Conservation (phyloP, 805 yeast species). For the Yarrowia sp. region DNA sequence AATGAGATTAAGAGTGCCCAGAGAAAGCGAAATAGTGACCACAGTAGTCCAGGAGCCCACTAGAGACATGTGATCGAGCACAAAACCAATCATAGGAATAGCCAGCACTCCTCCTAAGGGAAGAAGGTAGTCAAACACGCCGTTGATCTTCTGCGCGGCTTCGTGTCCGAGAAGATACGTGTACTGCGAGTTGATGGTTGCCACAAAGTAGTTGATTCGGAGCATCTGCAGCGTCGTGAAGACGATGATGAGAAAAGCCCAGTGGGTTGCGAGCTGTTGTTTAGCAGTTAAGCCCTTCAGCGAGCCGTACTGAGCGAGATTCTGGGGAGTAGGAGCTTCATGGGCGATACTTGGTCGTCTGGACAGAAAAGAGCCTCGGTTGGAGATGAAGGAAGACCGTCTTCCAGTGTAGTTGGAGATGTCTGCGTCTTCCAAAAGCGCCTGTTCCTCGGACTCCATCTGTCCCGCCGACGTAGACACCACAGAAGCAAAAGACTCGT, state of each 20-base stretch:
- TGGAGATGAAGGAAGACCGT: background rate
- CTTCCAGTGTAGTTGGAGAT: background rate
- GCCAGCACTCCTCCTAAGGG: constrained; percentile 87
- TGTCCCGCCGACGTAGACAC: background rate
- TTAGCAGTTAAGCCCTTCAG: constrained; percentile 60
- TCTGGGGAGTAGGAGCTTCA: constrained; percentile 30
- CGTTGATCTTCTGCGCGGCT: constrained; percentile 58
- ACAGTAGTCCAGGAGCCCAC: constrained; percentile 36
- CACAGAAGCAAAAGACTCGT: background rate
- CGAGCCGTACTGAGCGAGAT: constrained; percentile 9
- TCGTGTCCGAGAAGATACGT: constrained; percentile 58
- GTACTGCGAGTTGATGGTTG: constrained; percentile 83
- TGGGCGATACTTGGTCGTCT: background rate
- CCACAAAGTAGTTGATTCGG: constrained; percentile 88
- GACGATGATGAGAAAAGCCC: constrained; percentile 75
- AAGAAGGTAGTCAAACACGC: constrained; percentile 77
- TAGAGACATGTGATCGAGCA: constrained; percentile 65
- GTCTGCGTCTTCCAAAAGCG: background rate
- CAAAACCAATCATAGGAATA: constrained; percentile 80
- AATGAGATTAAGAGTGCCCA: constrained; percentile 71
- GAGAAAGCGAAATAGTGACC: constrained; percentile 54
- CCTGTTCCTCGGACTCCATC: constrained; percentile 20
- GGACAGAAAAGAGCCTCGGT: background rate
- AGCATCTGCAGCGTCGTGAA: constrained; percentile 89
- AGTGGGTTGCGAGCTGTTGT: constrained; percentile 52